Conservation (phyloP, 1,139 yeast species). For the Yamadazyma siamensis region DNA sequence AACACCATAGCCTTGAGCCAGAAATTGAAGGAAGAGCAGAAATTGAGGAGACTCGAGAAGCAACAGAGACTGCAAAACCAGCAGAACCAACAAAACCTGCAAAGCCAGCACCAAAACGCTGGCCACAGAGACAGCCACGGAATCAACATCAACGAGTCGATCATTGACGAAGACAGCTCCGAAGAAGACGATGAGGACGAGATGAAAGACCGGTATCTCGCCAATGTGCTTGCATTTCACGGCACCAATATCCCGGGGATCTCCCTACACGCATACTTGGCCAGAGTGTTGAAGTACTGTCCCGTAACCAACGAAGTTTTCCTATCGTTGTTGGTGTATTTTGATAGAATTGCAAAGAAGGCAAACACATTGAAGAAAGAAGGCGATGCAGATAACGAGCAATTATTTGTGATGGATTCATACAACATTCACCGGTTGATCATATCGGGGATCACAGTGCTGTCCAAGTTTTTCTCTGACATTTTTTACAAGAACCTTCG, state of each 20-base stretch:
- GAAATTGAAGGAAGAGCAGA: conserved; percentile 37
- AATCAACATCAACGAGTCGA: conserved; percentile 12
- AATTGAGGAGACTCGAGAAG: conserved; percentile 20
- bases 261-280: conserved; percentile 80
- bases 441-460: conserved; percentile 95
- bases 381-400: conserved; percentile 31
- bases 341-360: conserved; percentile 88
- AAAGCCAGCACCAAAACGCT: conserved; percentile 1
- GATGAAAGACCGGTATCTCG: conserved; percentile 54
- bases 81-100: conserved; percentile 5
- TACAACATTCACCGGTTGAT: conserved; percentile 91
- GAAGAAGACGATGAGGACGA: conserved; percentile 43
- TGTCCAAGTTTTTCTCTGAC: conserved; percentile 92
- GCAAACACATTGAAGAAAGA: conserved; percentile 56
- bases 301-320: conserved; percentile 98
- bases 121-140: conserved; percentile 2
- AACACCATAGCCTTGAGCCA: conserved; percentile 47
- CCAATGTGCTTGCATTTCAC: conserved; percentile 85
- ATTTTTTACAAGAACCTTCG: conserved; percentile 94
- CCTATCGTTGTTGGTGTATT: conserved; percentile 81
- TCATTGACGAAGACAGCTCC: conserved; percentile 23
- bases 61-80: conserved; percentile 9
- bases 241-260: conserved; percentile 96
- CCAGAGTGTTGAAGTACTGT: conserved; percentile 90
- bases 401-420: conserved; percentile 90